These are phyloP conservation scores for Avena atlantica DNA, from an alignment of 176 grass and related monocot species.

Conservation along the genomic window DNA sequence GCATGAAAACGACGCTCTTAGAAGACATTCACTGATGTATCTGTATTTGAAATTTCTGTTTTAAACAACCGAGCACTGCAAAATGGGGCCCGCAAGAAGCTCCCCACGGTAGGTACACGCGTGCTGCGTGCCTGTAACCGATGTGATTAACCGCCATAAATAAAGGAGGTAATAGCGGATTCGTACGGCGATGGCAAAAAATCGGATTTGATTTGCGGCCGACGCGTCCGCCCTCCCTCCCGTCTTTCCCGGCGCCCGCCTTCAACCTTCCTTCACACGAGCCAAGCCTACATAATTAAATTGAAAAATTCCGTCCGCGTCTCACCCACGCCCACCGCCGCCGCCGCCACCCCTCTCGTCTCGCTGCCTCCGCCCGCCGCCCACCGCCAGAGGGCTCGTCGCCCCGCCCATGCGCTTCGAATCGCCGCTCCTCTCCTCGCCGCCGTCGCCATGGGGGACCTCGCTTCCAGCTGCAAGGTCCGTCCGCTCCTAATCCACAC, in stretches of 20 bases:
- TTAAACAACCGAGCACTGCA: no score
- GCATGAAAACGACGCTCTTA: no score
- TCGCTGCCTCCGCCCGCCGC: not conserved
- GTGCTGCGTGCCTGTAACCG: not conserved
- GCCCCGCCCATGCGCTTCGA: not conserved
- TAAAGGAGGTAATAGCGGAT: not conserved
- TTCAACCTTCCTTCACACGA: not conserved
- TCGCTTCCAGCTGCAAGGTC: conserved; percentile 20
- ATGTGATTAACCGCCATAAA: conserved; percentile 3
- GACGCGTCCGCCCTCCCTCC: conserved; percentile 1
- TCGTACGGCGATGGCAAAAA: not conserved
- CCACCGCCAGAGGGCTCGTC: not conserved
- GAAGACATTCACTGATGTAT: no score
- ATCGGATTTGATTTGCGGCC: not conserved
- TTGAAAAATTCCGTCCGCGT: not conserved
- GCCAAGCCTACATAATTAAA: not conserved
- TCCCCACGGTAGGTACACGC: not conserved
- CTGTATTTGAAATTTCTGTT: no score
- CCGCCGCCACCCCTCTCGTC: not conserved
- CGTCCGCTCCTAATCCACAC: not conserved
- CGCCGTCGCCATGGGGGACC: conserved; percentile 3
- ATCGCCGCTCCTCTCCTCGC: not conserved
- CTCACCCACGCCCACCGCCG: conserved; percentile 12
- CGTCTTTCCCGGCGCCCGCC: not conserved
- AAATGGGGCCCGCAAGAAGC: no score